Evolutionary conservation across 2,329 filamentous ascomycete genomes (phyloP).

Genomic region (Annulohypoxylon truncatum): DNA sequence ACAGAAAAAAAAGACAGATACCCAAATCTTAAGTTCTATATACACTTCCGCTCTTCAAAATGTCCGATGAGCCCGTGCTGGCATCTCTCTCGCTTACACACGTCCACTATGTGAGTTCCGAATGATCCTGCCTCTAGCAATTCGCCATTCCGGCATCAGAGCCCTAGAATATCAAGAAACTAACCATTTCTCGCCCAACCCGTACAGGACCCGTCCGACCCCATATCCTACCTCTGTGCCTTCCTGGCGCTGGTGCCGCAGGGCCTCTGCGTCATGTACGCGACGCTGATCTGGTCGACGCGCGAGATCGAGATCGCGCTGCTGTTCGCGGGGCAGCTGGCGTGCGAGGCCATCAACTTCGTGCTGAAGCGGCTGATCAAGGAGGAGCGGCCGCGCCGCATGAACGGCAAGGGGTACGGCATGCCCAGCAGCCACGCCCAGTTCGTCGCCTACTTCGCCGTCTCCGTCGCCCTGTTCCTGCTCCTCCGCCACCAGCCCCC

Average conservation of each 20-base stretch:
- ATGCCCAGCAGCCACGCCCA: constrained; percentile 97
- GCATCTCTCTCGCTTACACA: constrained; percentile 95
- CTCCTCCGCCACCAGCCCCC: constrained; percentile 79
- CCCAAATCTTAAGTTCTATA: constrained; percentile 6
- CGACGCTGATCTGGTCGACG: constrained; percentile 88
- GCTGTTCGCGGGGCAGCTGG: constrained; percentile 92
- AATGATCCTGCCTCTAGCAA: constrained; percentile 6
- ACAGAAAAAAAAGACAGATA: not conserved
- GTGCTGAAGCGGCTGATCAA: constrained; percentile 89
- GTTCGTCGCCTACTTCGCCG: constrained; percentile 91
- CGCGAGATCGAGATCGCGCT: constrained; percentile 89
- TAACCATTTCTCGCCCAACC: not conserved
- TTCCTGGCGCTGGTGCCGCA: constrained; percentile 96
- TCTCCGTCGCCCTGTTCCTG: constrained; percentile 86
- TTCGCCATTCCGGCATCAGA: not conserved
- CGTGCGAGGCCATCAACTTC: constrained; percentile 92
- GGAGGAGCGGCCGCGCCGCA: constrained; percentile 86
- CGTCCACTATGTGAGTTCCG: constrained; percentile 84
- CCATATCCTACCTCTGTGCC: constrained; percentile 86
- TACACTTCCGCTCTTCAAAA: constrained; percentile 31
- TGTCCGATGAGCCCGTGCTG: constrained; percentile 64
- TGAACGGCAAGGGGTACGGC: constrained; percentile 92
- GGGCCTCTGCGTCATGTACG: constrained; percentile 89
- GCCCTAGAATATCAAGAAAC: not conserved
- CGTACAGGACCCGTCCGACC: constrained; percentile 82